These are phyloP conservation scores for Apiotrichum laibachii DNA, from an alignment of 1,284 basidiomycete genomes.

Conservation along the genomic window DNA sequence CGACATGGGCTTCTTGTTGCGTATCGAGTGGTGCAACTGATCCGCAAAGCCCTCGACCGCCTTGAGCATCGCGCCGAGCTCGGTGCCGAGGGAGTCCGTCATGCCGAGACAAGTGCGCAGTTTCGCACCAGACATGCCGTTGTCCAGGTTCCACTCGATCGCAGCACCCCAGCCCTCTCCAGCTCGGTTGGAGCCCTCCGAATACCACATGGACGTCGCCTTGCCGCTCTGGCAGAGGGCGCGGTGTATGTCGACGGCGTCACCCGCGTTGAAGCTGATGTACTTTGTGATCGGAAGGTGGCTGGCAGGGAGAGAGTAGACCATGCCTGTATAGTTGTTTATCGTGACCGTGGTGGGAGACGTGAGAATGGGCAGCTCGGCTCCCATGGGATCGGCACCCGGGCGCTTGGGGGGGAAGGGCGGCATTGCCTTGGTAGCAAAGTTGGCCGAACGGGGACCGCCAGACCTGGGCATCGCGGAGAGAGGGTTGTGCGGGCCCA, in stretches of 20 bases:
- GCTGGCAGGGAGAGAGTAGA: constrained; percentile 39
- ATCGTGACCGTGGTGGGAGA: constrained; percentile 31
- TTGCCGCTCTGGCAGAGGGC: constrained; percentile 32
- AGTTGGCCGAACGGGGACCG: not conserved
- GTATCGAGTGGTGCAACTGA: constrained; percentile 37
- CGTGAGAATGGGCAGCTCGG: constrained; percentile 34
- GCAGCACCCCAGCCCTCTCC: constrained; percentile 51
- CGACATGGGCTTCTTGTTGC: constrained; percentile 34
- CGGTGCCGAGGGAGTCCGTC: constrained; percentile 45
- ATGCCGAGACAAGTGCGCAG: constrained; percentile 40
- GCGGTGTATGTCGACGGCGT: constrained; percentile 44
- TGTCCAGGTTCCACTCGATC: constrained; percentile 45
- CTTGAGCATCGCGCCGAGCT: constrained; percentile 47
- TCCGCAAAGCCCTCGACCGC: constrained; percentile 48
- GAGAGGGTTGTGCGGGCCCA: too few relatives aligned
- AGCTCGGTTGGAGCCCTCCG: constrained; percentile 44
- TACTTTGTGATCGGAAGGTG: constrained; percentile 48
- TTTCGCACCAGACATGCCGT: constrained; percentile 40
- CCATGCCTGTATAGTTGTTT: constrained; percentile 27
- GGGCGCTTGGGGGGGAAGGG: not conserved
- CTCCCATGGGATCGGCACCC: not conserved
- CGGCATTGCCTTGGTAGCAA: not conserved
- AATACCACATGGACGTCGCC: constrained; percentile 43
- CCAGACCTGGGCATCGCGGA: not conserved
- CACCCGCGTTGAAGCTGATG: constrained; percentile 37